Base-by-base conservation (phyloP, 345 rosid genomes). In the Fremontodendron californicum region DNA sequence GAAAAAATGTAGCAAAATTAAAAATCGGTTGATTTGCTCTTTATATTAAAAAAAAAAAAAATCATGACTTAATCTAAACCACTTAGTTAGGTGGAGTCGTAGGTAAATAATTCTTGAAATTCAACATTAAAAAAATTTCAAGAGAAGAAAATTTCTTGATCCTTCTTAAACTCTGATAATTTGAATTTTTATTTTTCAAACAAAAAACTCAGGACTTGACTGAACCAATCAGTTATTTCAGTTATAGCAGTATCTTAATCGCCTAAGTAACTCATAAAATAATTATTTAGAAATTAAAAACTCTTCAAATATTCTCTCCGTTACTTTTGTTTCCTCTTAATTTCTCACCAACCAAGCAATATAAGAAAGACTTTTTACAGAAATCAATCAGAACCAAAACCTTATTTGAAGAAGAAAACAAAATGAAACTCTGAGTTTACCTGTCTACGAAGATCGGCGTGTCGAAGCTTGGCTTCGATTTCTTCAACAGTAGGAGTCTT, bases 401-500 rank as follows among this genome's bases (percentile, higher is more conserved):
- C 2, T 6, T 48, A 27, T 27, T 35, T 16, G 9, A 69, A 54
- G 18, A 29, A 8, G 15, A 62, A 2, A 27, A 42, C 18, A 58
- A 78, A 49, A 4, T 1, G 3, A 31, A 72, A 54, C 48, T 35
- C 5, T 25, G 27, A 27, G 31, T 27, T 1, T 42, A 94, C 99
- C 98, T 93, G 96, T 86, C 99, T 84, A 33, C 99, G 96, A 82
- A 92, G 91, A 89, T 91, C 90, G 13, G 99, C 99, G 70, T 83
- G 88, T 31, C 94, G 91, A 78, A 96, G 96, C 87, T 91, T 96
- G 71, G 94, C 92, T 84, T 96, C 97, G 81, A 96, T 96, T 77
- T 90, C 96, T 78, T 92, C 96, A 58, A 80, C 94, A 76, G 92
- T 85, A 82, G 91, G 89, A 74, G 91, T 81, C 87, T 87, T 87